Conservation (phyloP, 352 stramenopile species). For the Globisporangium splendens region DNA sequence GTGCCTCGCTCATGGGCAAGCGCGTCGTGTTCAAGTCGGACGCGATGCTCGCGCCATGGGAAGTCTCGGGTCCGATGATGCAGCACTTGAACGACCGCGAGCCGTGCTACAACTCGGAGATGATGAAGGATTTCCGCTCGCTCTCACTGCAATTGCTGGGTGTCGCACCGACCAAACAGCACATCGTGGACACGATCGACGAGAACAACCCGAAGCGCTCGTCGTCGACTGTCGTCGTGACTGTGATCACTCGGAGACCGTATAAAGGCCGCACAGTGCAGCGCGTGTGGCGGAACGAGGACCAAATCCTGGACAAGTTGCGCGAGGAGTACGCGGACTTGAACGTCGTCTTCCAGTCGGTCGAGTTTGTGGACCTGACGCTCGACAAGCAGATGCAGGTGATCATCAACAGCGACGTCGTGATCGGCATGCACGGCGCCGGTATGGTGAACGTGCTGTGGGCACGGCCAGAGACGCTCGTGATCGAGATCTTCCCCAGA, state of each 20-base stretch:
- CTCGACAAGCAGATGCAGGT: conserved; percentile 28
- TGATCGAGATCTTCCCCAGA: conserved; percentile 77
- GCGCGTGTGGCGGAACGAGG: conserved; percentile 28
- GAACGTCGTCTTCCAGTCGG: conserved; percentile 21
- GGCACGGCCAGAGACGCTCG: conserved; percentile 21
- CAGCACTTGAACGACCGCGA: conserved; percentile 65
- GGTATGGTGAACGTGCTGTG: conserved; percentile 38
- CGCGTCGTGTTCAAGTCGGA: conserved; percentile 22
- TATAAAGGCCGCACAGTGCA: conserved; percentile 19
- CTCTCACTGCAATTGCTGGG: conserved; percentile 12
- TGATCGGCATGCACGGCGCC: conserved; percentile 43
- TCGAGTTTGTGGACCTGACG: conserved; percentile 29
- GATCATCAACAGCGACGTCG: conserved; percentile 26
- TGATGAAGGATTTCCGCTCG: conserved; percentile 50
- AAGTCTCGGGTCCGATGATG: conserved; percentile 58
- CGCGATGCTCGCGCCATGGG: conserved; percentile 49
- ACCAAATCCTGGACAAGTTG: conserved; percentile 21
- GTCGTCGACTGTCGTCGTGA: conserved; percentile 23
- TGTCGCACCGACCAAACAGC: conserved; percentile 6
- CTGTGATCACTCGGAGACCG: conserved; percentile 21
- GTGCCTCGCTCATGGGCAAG: conserved; percentile 15
- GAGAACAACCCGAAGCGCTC: background rate
- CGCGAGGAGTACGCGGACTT: conserved; percentile 15
- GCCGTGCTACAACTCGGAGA: conserved; percentile 45
- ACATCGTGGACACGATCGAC: background rate